Evolutionary conservation across 1,284 basidiomycete genomes (phyloP), one percentile per base, ranked within the genome.

Genomic region (Earliella scabrosa): DNA sequence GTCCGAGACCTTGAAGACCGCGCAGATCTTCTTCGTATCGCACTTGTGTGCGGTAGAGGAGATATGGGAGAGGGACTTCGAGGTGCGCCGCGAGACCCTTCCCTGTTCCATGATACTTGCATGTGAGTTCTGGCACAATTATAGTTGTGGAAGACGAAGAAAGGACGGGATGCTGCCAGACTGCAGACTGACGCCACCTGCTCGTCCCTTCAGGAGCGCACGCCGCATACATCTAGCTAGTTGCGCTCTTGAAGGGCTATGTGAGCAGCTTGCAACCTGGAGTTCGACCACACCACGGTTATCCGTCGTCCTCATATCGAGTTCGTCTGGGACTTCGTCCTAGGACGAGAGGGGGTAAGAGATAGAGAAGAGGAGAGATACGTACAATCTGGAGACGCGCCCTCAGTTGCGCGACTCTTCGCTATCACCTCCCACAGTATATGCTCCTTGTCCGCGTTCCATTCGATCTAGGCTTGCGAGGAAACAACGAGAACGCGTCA

Each of bases 401-500:
- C 84, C 57, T 87, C 86, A 24, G 80, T 83, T 7, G 85, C 80
- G 53, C 89, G 79, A 32, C 88, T 89, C 63, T 83, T 81, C 52
- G 90, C 86, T 58, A 93, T 90, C 45, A 89, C 87, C 69, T 90
- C 89, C 91, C 91, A 93, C 5, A 93, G 74, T 14, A 90, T 83
- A 59, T 86, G 86, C 48, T 92, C 90, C 70, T 93, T 93, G 58
- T 92, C 88, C 4, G 81, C 62, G 43, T 81, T 90, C 91, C 90
- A 93, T 77, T 88, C 85, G 70, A 93, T 86, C 91, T 89, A 65
- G 51, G 64, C 63, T 67, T 70, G 59, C 45, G 31, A 29, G 18
- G 21, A 8, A 21, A 9, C 20, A 18, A 6, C 11, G 20, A 6
- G 36, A 18, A 20, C 16, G 16, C 21, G 38, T 54, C 36, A 46